Percentiles rank a stretch among this genome's conserved stretches.
Evolutionary conservation across 2,329 filamentous ascomycete species (phyloP).

Genomic region (Fusarium sp.): DNA sequence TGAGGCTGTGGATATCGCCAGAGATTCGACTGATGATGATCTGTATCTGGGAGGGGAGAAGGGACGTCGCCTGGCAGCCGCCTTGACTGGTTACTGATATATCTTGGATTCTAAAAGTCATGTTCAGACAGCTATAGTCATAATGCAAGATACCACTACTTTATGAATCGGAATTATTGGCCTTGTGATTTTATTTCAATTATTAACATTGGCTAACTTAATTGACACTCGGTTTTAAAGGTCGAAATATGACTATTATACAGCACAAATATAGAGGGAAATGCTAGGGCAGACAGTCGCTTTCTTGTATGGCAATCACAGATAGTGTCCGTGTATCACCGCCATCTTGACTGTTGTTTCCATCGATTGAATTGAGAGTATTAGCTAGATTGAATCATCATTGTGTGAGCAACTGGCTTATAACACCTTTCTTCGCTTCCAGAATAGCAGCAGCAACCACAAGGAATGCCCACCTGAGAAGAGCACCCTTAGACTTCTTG

Average conservation of each 20-base stretch:
- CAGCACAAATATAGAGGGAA: neutral
- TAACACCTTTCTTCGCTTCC: slow-evolving; percentile 49
- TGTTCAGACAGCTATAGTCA: neutral
- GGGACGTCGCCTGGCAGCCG: slow-evolving; percentile 63
- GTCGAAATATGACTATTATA: slow-evolving; percentile 4
- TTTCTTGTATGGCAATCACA: neutral
- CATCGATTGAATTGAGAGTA: neutral
- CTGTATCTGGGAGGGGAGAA: slow-evolving; percentile 70
- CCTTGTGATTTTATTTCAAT: neutral
- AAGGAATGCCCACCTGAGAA: slow-evolving; percentile 61
- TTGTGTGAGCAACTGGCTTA: slow-evolving; percentile 48
- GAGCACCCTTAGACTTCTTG: slow-evolving; percentile 60
- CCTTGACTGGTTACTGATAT: slow-evolving; percentile 45
- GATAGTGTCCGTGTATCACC: neutral
- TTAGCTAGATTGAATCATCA: slow-evolving; percentile 29
- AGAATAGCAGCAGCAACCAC: slow-evolving; percentile 54
- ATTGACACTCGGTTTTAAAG: neutral
- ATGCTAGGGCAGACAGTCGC: neutral
- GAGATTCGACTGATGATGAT: slow-evolving; percentile 68
- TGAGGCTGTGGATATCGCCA: slow-evolving; percentile 79
- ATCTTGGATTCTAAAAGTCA: neutral
- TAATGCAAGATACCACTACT: slow-evolving; percentile 39
- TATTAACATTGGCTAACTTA: neutral
- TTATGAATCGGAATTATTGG: neutral
- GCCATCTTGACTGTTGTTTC: neutral